Percentiles rank a stretch among this genome's conserved stretches.
Evolutionary conservation across 495 filamentous ascomycete species (phyloP).

Genomic region (Xylaria longipes): DNA sequence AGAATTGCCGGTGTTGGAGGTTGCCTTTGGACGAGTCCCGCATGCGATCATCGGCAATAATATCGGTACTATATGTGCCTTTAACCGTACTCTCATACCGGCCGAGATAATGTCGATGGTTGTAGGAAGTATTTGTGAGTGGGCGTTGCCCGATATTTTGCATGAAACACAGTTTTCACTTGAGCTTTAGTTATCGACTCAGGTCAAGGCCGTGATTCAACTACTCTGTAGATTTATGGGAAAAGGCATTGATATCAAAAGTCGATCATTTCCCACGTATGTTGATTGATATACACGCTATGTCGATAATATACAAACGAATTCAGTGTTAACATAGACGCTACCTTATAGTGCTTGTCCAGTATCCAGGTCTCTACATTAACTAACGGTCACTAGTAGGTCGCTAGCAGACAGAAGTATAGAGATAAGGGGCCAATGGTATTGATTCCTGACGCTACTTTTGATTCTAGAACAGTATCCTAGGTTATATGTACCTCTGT

Average conservation of each 20-base stretch:
- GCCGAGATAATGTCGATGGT: background rate
- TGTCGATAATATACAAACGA: too few species aligned
- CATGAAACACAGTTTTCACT: background rate
- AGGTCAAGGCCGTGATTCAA: background rate
- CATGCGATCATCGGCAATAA: constrained; percentile 8
- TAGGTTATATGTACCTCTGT: too few species aligned
- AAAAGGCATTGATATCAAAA: background rate
- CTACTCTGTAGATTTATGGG: background rate
- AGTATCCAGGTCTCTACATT: background rate
- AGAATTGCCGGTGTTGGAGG: constrained; percentile 17
- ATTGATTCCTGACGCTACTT: background rate
- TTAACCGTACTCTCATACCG: background rate
- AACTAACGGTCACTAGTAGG: background rate
- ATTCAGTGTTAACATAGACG: too few species aligned
- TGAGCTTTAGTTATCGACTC: background rate
- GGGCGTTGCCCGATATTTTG: background rate
- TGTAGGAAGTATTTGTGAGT: background rate
- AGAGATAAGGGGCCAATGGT: background rate
- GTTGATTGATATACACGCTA: background rate
- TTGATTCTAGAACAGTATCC: background rate
- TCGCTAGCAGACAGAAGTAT: background rate
- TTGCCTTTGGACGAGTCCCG: background rate
- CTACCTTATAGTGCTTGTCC: too few species aligned
- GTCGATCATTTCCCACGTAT: background rate
- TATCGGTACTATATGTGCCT: background rate